Evolutionary conservation across 768 basidiomycete species (phyloP), one percentile per base, ranked within the genome.

Genomic region (Cantharellus anzutake): DNA sequence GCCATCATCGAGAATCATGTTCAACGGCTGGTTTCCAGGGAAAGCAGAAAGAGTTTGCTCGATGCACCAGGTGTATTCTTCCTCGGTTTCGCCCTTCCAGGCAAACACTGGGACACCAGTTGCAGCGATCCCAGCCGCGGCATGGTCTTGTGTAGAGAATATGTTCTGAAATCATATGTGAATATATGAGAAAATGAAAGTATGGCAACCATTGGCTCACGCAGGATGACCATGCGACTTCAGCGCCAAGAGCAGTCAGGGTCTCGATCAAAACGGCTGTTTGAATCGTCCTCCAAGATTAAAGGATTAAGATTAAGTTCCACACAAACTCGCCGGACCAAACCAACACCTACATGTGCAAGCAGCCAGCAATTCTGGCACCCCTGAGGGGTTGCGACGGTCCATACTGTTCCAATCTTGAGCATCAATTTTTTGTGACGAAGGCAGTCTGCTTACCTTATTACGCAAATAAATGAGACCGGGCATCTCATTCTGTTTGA

Each of bases 21-120:
- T 99, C 68, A 94, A 73, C 58, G 84, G 69, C 72, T 93, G 75
- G 65, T 85, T 85, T 63, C 75, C 81, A 35, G 83, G 73, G 80
- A 99, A 99, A n/a, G 81, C 87, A 65, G 80, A 71, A 64, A 99
- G 71, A 53, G 89, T 87, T 74, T 99, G 96, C 69, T 98, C 91
- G 66, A 99, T 90, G 71, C 93, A 98, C 96, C 96, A 99, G 64
- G 73, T 69, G 74, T 97, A 98, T 71, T 99, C 96, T 72, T 97
- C 96, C 70, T 98, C 96, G 52, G 93, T 93, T 77, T 99, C 96
- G 60, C 96, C 96, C 76, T 99, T 99, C 96, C 96, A 99, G 48
- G 96, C 96, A 69, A 82, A 99, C 67, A 98, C 96, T 65, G 96
- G 96, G 60, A 98, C 88, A 65, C 94, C 94, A 61, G 96, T 98